Conservation (phyloP, 495 filamentous ascomycete genomes). For the Penicillium cosmopolitanum region DNA sequence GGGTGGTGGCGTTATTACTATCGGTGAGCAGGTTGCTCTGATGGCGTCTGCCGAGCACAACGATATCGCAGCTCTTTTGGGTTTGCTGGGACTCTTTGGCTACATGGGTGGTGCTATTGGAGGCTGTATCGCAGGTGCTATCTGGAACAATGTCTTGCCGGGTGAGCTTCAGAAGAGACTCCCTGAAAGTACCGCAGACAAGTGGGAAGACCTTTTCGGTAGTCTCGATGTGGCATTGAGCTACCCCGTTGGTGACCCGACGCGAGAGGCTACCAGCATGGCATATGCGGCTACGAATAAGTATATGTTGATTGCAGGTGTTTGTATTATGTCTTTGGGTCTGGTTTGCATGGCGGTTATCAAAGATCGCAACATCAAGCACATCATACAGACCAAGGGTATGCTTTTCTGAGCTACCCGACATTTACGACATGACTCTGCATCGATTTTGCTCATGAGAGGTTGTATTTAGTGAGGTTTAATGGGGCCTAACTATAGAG, state of each 20-base stretch:
- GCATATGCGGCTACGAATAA: slow-evolving; percentile 59
- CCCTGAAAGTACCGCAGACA: slow-evolving; percentile 47
- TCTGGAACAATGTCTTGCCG: slow-evolving; percentile 68
- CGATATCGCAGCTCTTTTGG: slow-evolving; percentile 67
- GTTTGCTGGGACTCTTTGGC: slow-evolving; percentile 63
- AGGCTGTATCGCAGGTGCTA: slow-evolving; percentile 60
- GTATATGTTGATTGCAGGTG: slow-evolving; percentile 28
- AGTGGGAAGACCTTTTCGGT: slow-evolving; percentile 53
- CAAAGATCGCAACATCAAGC: slow-evolving; percentile 23
- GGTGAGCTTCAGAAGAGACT: slow-evolving; percentile 55
- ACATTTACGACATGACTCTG: too few species aligned
- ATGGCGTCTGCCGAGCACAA: slow-evolving; percentile 69
- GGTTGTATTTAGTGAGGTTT: too few species aligned
- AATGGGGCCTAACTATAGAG: too few species aligned
- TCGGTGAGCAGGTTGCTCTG: slow-evolving; percentile 67
- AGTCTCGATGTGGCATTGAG: slow-evolving; percentile 48
- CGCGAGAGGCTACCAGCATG: slow-evolving; percentile 51
- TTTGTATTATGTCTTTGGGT: slow-evolving; percentile 35
- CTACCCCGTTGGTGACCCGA: slow-evolving; percentile 54
- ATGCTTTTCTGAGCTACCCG: slow-evolving; percentile 17
- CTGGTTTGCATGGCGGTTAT: slow-evolving; percentile 40
- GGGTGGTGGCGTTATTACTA: slow-evolving; percentile 59
- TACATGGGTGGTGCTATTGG: slow-evolving; percentile 70
- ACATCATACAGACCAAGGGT: slow-evolving; percentile 25
- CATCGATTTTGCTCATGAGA: too few species aligned